Percentiles rank a stretch among this genome's conserved stretches.
These are phyloP conservation scores for Maudiozyma bulderi DNA, from an alignment of 805 yeast species.

Conservation along the genomic window DNA sequence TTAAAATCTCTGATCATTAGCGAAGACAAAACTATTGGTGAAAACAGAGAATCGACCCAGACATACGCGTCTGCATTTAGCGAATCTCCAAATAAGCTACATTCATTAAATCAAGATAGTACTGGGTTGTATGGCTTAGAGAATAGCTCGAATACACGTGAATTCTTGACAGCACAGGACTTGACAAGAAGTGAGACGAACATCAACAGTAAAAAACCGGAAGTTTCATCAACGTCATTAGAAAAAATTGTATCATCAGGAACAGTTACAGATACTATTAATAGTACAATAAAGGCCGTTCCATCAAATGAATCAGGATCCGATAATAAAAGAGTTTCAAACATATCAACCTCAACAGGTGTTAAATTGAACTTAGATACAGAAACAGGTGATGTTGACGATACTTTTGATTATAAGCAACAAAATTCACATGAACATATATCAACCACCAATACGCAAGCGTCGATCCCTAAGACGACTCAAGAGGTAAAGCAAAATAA, in stretches of 20 bases:
- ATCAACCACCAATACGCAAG: background rate
- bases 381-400: background rate
- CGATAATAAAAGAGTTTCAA: background rate
- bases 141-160: constrained; percentile 19
- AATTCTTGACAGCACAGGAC: constrained; percentile 24
- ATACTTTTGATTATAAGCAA: constrained; percentile 4
- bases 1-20: constrained; percentile 11
- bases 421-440: no score
- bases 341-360: constrained; percentile 1
- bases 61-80: constrained; percentile 21
- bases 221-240: background rate
- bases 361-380: background rate
- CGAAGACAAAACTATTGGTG: background rate
- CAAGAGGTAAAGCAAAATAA: background rate
- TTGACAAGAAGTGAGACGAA: constrained; percentile 3
- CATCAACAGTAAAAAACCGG: background rate
- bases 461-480: background rate
- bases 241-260: background rate
- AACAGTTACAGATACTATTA: background rate
- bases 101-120: constrained; percentile 12
- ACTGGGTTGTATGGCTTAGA: constrained; percentile 21
- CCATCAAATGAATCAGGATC: background rate
- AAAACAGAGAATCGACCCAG: constrained; percentile 13
- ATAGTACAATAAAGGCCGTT: background rate
- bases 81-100: constrained; percentile 15